phyloP scores from a whole-genome alignment of 2,329 filamentous ascomycete species.

The Amylocarpus encephaloides region DNA sequence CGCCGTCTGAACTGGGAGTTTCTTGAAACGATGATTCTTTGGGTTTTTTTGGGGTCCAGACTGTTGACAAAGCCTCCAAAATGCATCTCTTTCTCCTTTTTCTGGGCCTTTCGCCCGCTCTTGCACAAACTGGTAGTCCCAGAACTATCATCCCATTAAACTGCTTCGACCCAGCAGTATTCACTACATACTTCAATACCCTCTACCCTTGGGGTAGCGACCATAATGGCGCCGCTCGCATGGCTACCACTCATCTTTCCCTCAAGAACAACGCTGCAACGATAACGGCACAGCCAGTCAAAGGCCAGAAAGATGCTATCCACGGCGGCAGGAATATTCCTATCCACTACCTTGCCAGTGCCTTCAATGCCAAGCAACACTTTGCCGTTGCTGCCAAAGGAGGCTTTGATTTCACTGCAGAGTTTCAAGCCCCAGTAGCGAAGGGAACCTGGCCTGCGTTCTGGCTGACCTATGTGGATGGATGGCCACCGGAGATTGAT shows the following conservation, averaged over 20 bases:
- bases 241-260: slow-evolving; percentile 41
- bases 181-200: slow-evolving; percentile 41
- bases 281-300: slow-evolving; percentile 15
- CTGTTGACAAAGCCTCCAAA: no score
- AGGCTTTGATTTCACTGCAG: slow-evolving; percentile 35
- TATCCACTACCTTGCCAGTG: slow-evolving; percentile 45
- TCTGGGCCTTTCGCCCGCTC: no score
- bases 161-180: slow-evolving; percentile 11
- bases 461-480: slow-evolving; percentile 48
- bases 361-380: slow-evolving; percentile 37
- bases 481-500: slow-evolving; percentile 55
- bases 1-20: no score
- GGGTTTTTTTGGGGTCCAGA: no score
- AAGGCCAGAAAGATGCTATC: slow-evolving; percentile 22
- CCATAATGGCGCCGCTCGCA: slow-evolving; percentile 52
- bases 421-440: slow-evolving; percentile 37
- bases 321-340: slow-evolving; percentile 23
- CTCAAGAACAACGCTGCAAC: slow-evolving; percentile 25
- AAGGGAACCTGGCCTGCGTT: slow-evolving; percentile 50
- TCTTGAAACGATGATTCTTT: no score
- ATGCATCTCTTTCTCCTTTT: no score
- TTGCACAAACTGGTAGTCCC: no score
- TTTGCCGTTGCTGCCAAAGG: slow-evolving; percentile 36
- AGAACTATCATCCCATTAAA: no score
- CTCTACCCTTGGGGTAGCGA: slow-evolving; percentile 52